Evolutionary conservation across 2,329 filamentous ascomycete genomes (phyloP).

Genomic region (Xylaria sp.): DNA sequence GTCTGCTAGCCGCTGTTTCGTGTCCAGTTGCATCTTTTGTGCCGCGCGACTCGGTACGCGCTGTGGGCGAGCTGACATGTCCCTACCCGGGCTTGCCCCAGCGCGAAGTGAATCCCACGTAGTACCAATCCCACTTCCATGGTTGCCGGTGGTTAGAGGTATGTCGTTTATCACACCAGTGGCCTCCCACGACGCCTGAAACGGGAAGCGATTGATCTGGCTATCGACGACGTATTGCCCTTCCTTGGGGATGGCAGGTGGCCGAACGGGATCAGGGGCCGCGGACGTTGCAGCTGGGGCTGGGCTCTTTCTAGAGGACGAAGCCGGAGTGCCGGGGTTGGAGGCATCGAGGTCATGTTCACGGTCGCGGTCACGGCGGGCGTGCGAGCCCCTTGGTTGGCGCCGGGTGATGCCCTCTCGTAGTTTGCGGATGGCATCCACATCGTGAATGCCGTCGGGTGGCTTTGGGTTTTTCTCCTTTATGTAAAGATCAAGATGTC

Average conservation of each 20-base stretch:
- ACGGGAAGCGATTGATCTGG: constrained; percentile 59
- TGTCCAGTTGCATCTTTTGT: constrained; percentile 68
- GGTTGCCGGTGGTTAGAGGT: constrained; percentile 55
- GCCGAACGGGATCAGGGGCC: constrained; percentile 44
- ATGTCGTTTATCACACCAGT: constrained; percentile 82
- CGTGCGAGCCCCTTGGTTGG: constrained; percentile 72
- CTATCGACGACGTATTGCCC: constrained; percentile 51
- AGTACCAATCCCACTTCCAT: constrained; percentile 31
- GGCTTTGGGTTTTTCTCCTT: constrained; percentile 91
- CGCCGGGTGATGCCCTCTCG: constrained; percentile 85
- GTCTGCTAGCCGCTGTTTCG: constrained; percentile 68
- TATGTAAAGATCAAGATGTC: constrained; percentile 93
- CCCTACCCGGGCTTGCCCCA: constrained; percentile 38
- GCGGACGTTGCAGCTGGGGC: constrained; percentile 24
- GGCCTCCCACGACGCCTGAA: constrained; percentile 72
- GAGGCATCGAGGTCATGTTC: constrained; percentile 51
- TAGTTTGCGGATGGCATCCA: constrained; percentile 84
- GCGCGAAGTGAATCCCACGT: constrained; percentile 40
- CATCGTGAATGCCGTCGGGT: constrained; percentile 85
- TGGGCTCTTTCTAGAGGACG: constrained; percentile 50
- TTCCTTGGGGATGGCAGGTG: constrained; percentile 50
- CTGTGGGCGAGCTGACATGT: constrained; percentile 44
- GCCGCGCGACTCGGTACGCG: constrained; percentile 55
- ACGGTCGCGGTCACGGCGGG: constrained; percentile 51
- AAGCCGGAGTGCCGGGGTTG: constrained; percentile 62